Percentiles rank a stretch among this genome's conserved stretches.
Evolutionary conservation across 805 yeast species (phyloP).

Genomic region (Starmerella roubikii): DNA sequence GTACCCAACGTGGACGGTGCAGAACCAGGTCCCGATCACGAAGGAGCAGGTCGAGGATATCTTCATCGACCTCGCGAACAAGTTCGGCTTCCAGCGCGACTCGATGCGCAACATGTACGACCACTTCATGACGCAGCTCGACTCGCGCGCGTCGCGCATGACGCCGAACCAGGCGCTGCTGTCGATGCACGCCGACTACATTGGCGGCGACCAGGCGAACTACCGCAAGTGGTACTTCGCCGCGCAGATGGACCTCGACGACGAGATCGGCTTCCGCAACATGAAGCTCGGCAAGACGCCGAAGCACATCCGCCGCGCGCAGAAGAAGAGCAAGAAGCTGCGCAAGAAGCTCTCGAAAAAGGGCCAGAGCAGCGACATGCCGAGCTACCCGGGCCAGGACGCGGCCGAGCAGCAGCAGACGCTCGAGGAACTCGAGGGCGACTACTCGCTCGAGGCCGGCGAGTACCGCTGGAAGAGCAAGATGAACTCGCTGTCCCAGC

Average conservation of each 20-base stretch:
- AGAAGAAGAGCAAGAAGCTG: slow-evolving; percentile 31
- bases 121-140: slow-evolving; percentile 64
- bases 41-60: slow-evolving; percentile 47
- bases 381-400: slow-evolving; percentile 20
- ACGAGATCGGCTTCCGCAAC: slow-evolving; percentile 43
- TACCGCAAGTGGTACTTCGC: slow-evolving; percentile 88
- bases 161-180: slow-evolving; percentile 55
- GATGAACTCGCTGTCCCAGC: slow-evolving; percentile 42
- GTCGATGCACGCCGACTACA: slow-evolving; percentile 76
- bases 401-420: slow-evolving; percentile 44
- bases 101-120: slow-evolving; percentile 70
- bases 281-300: slow-evolving; percentile 41
- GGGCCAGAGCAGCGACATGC: slow-evolving; percentile 27
- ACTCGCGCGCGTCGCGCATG: slow-evolving; percentile 75
- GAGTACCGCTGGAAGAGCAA: slow-evolving; percentile 65
- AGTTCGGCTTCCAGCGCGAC: slow-evolving; percentile 77
- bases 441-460: slow-evolving; percentile 55
- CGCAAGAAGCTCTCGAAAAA: too few species aligned
- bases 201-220: slow-evolving; percentile 81
- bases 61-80: slow-evolving; percentile 42
- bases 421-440: slow-evolving; percentile 54
- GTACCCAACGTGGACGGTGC: slow-evolving; percentile 98
- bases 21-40: slow-evolving; percentile 67
- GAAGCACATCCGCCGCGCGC: slow-evolving; percentile 35
- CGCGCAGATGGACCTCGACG: slow-evolving; percentile 66